Evolutionary conservation across 2,329 filamentous ascomycete genomes (phyloP), one percentile per base, ranked within the genome.

Genomic region (Pezicula carpinea): DNA sequence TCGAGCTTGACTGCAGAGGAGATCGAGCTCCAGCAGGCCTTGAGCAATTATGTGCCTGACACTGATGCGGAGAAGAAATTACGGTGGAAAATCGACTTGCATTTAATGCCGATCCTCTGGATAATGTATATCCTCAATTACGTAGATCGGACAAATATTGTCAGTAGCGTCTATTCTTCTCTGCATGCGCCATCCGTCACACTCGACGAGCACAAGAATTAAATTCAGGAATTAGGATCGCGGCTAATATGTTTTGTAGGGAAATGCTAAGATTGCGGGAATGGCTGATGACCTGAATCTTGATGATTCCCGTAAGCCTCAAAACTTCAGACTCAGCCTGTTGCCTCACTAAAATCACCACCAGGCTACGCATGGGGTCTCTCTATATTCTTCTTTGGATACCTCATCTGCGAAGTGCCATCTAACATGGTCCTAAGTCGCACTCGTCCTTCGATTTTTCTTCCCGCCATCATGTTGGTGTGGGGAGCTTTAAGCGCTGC

Each of bases 51-150:
- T 59, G 44, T 53, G 4, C 50, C 54, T 11, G 49, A 64, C 44
- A 57, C 50, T 8, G 50, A 59, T 11, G 57, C 50, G 15, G 58
- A 57, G 49, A 63, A 63, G 52, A 59, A 56, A 19, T 53, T 69
- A 6, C 31, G 78, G 22, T 66, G 73, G 15, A 79, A 79, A 52
- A 69, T 80, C n/a, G 77, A 81, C 53, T 21, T 68, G 2, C 70
- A 69, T 32, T 61, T 81, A 3, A 69, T 80, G 39, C 77, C 77
- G 4, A 69, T 73, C 44, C 64, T 81, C 2, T 67, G 75, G 38
- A 47, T 77, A 39, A 75, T 80, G 66, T 80, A 78, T 52, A 66
- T 79, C 3, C 65, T 80, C 47, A 78, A 77, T 59, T 79, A 76
- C 55, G 65, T 79, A 15, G 76, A 79, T 54, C 67, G 54, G 19